Evolutionary conservation across 306 rosid species (phyloP).

Genomic region (Trifolium subterraneum): DNA sequence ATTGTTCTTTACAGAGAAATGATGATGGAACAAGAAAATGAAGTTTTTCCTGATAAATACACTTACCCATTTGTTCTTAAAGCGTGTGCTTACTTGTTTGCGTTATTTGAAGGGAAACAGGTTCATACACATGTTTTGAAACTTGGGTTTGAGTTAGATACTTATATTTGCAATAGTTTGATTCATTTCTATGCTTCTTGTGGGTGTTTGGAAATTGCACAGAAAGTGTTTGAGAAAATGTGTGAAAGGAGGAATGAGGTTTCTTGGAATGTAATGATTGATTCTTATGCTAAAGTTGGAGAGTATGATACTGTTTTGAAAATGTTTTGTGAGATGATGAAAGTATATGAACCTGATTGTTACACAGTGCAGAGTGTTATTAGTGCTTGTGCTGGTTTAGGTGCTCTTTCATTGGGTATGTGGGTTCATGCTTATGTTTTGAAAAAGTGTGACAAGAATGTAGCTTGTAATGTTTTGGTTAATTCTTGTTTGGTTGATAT

Average conservation of each 20-base stretch:
- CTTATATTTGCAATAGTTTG: slow-evolving; percentile 69
- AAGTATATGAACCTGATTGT: slow-evolving; percentile 64
- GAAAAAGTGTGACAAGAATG: slow-evolving; percentile 44
- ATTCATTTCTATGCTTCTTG: slow-evolving; percentile 79
- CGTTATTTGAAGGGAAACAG: slow-evolving; percentile 70
- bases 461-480: slow-evolving; percentile 54
- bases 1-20: slow-evolving; percentile 54
- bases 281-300: slow-evolving; percentile 58
- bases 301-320: slow-evolving; percentile 58
- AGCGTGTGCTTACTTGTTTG: slow-evolving; percentile 73
- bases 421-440: slow-evolving; percentile 80
- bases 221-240: slow-evolving; percentile 61
- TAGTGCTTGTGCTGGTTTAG: slow-evolving; percentile 75
- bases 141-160: slow-evolving; percentile 66
- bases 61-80: slow-evolving; percentile 78
- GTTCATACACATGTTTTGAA: slow-evolving; percentile 65
- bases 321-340: slow-evolving; percentile 67
- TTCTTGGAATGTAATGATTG: slow-evolving; percentile 83
- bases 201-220: slow-evolving; percentile 65
- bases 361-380: slow-evolving; percentile 82
- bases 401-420: slow-evolving; percentile 72
- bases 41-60: slow-evolving; percentile 55
- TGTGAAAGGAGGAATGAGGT: slow-evolving; percentile 58
- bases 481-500: slow-evolving; percentile 73
- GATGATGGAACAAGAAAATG: slow-evolving; percentile 51